phyloP scores from a whole-genome alignment of 805 yeast species.

The Scheffersomyces amazonensis region DNA sequence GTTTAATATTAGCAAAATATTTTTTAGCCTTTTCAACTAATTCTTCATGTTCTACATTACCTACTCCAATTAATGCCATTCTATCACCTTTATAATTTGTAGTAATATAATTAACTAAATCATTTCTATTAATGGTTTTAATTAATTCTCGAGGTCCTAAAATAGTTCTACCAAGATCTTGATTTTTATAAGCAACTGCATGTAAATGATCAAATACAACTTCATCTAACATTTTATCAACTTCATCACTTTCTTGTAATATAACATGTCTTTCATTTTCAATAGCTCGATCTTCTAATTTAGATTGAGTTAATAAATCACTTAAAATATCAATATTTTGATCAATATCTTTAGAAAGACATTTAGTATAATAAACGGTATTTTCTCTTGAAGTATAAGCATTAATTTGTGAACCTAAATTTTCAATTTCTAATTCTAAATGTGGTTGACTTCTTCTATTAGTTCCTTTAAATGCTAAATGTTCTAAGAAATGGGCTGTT shows the following conservation, averaged over 20 bases:
- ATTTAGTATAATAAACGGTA: slow-evolving; percentile 93
- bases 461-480: slow-evolving; percentile 96
- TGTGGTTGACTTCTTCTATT: slow-evolving; percentile 71
- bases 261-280: slow-evolving; percentile 97
- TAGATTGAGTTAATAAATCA: slow-evolving; percentile 85
- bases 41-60: slow-evolving; percentile 85
- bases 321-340: slow-evolving; percentile 83
- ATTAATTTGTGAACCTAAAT: slow-evolving; percentile 93
- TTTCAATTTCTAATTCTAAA: slow-evolving; percentile 90
- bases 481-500: slow-evolving; percentile 97
- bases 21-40: slow-evolving; percentile 73
- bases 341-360: slow-evolving; percentile 76
- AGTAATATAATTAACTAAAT: slow-evolving; percentile 73
- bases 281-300: slow-evolving; percentile 76
- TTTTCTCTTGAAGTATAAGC: slow-evolving; percentile 99
- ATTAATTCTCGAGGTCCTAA: slow-evolving; percentile 92
- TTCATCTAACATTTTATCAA: slow-evolving; percentile 97
- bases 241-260: slow-evolving; percentile 94
- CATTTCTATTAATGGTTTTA: slow-evolving; percentile 70
- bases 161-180: slow-evolving; percentile 94
- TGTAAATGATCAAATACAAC: slow-evolving; percentile 96
- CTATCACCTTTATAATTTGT: slow-evolving; percentile 93
- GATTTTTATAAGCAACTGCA: slow-evolving; percentile 84
- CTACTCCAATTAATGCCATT: slow-evolving; percentile 98
- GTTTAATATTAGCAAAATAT: slow-evolving; percentile 70